Evolutionary conservation across 1,139 yeast species (phyloP), one percentile per base, ranked within the genome.

Genomic region (Schizosaccharomyces versatilis): DNA sequence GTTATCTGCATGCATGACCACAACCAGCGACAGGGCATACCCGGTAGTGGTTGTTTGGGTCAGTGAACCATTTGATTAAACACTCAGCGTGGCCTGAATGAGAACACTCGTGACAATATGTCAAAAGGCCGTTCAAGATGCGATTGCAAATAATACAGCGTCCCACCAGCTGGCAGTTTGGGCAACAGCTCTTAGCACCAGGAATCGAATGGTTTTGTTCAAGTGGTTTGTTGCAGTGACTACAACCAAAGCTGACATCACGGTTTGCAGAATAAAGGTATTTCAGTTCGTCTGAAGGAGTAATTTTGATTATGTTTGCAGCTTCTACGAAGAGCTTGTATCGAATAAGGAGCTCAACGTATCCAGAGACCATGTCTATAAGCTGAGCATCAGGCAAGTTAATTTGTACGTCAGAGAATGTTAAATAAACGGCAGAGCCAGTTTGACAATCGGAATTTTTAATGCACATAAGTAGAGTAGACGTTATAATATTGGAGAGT

Each of bases 21-120:
- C 94, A 83, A 0, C 94, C 56, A 5, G 42, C 94, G 7, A 80
- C 80, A 1, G 97, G 97, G 64, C 97, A 88, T 56, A 78, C 84
- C 2, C 67, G 62, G 71, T 81, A 79, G 36, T 70, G 73, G 38
- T 76, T 81, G 1, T 72, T 78, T 3, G 49, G 2, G 32, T 44
- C 12, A 41, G 80, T 67, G 63, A 84, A 79, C 97, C 97, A 88
- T 53, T 76, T 74, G 58, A 73, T 72, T 63, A 86, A 71, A 68
- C 98, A 90, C 3, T 78, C 79, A 63, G 78, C 79, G 66, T 90
- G 98, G 1, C 94, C 88, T 56, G 80, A 73, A 66, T 90, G 97
- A 0, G 96, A 96, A 69, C 97, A 90, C 52, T 71, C 74, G 55
- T 84, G 68, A 24, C 80, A 69, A n/a, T 78, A 78, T 32, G 83